Conservation (phyloP, 345 rosid genomes). For the Eucalyptus pauciflora region DNA sequence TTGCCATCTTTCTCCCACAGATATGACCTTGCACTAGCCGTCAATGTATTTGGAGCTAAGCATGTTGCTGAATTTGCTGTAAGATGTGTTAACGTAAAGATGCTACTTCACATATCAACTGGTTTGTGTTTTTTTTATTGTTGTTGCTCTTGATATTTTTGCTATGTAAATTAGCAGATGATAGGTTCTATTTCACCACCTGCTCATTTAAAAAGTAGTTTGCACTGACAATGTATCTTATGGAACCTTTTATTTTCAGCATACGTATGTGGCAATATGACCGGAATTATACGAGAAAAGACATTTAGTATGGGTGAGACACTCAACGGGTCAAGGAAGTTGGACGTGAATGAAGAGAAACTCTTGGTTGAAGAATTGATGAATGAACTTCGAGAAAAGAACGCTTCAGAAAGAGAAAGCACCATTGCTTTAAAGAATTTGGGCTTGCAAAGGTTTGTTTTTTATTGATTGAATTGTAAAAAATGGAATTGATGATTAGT, state of each 20-base stretch:
- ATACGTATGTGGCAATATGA: constrained; percentile 13
- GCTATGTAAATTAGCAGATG: neutral
- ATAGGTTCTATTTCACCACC: too few relatives aligned
- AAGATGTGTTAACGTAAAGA: constrained; percentile 28
- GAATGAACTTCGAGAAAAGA: neutral
- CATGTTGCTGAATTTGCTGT: constrained; percentile 41
- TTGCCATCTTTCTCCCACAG: neutral
- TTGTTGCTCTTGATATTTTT: neutral
- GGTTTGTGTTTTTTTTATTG: neutral
- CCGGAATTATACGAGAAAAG: constrained; percentile 1
- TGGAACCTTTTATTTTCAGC: constrained; percentile 1
- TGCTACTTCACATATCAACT: constrained; percentile 40
- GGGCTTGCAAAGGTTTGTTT: constrained; percentile 4
- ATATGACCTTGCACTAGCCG: constrained; percentile 37
- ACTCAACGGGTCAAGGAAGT: too few relatives aligned
- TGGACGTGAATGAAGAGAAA: neutral
- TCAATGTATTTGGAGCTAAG: constrained; percentile 53
- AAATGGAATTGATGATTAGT: too few relatives aligned
- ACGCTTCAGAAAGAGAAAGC: neutral
- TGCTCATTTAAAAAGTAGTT: neutral
- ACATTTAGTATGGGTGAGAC: too few relatives aligned
- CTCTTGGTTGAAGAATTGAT: neutral
- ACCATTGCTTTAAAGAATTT: constrained; percentile 6
- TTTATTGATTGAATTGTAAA: neutral
- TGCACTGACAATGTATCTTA: neutral